Evolutionary conservation across 2,329 filamentous ascomycete genomes (phyloP).

Genomic region (Trichoderma cornu-damae): DNA sequence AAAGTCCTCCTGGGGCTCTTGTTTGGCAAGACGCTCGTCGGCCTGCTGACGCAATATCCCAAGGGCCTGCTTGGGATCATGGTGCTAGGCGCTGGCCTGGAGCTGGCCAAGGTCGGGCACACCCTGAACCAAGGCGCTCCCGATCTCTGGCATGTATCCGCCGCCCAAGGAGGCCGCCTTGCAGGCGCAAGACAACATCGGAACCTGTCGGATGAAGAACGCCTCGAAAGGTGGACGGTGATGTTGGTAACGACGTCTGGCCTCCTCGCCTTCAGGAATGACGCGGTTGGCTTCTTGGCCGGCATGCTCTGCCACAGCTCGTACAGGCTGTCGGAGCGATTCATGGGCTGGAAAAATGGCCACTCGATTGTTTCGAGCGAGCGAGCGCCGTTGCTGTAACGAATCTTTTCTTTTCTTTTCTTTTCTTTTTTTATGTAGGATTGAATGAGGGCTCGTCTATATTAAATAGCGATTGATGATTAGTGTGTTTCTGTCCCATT

Average conservation of each 20-base stretch:
- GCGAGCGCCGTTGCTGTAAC: constrained; percentile 30
- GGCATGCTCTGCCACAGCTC: constrained; percentile 75
- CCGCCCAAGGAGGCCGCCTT: constrained; percentile 33
- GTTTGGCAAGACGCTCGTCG: constrained; percentile 68
- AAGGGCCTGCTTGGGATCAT: constrained; percentile 75
- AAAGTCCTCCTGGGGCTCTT: constrained; percentile 73
- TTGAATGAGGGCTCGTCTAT: neutral
- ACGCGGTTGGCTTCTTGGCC: constrained; percentile 78
- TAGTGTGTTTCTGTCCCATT: constrained; percentile 9
- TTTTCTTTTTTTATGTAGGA: too few species aligned
- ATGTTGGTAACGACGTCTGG: constrained; percentile 85
- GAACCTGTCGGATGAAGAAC: constrained; percentile 60
- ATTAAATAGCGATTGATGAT: neutral
- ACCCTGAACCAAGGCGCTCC: constrained; percentile 68
- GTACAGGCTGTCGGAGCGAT: constrained; percentile 47
- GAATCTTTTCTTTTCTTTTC: too few species aligned
- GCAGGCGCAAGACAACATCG: constrained; percentile 41
- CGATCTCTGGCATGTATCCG: constrained; percentile 55
- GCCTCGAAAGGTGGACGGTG: constrained; percentile 73
- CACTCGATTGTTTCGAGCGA: constrained; percentile 26
- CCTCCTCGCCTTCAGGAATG: constrained; percentile 81
- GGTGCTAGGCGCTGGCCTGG: constrained; percentile 83
- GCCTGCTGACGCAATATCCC: constrained; percentile 67
- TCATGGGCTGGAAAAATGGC: constrained; percentile 36
- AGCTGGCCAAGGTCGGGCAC: constrained; percentile 79